Conservation (phyloP, 352 stramenopile genomes). For the Phytophthora pini region DNA sequence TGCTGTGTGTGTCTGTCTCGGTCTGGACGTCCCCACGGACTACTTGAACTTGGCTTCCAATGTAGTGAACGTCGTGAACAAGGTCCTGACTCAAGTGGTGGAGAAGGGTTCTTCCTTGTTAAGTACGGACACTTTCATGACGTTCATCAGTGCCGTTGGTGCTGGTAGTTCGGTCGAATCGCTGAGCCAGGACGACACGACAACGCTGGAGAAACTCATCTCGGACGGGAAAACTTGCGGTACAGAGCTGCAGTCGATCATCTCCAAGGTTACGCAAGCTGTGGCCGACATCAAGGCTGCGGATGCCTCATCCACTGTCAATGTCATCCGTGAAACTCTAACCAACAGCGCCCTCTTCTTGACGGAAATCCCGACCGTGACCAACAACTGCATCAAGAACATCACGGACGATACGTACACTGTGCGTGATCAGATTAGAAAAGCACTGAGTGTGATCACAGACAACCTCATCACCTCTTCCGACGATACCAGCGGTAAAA, state of each 20-base stretch:
- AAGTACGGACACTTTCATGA: slow-evolving; percentile 41
- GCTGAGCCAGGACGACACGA: slow-evolving; percentile 25
- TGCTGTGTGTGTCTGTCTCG: slow-evolving; percentile 56
- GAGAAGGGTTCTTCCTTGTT: slow-evolving; percentile 42
- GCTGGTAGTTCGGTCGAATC: slow-evolving; percentile 26
- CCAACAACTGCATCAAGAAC: slow-evolving; percentile 44
- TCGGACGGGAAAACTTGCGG: slow-evolving; percentile 48
- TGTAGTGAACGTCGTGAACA: slow-evolving; percentile 41
- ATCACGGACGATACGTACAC: slow-evolving; percentile 33
- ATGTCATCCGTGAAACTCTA: slow-evolving; percentile 44
- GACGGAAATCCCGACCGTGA: slow-evolving; percentile 55
- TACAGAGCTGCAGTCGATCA: slow-evolving; percentile 43
- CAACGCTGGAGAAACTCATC: slow-evolving; percentile 41
- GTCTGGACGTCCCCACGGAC: slow-evolving; percentile 36
- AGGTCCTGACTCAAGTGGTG: slow-evolving; percentile 41
- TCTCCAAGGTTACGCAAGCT: slow-evolving; percentile 41
- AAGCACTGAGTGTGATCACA: slow-evolving; percentile 51
- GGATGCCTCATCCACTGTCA: slow-evolving; percentile 28
- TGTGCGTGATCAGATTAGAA: slow-evolving; percentile 56
- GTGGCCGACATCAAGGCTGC: slow-evolving; percentile 51
- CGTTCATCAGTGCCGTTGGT: slow-evolving; percentile 29
- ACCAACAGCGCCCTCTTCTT: slow-evolving; percentile 53
- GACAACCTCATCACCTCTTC: slow-evolving; percentile 55
- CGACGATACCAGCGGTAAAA: slow-evolving; percentile 32
- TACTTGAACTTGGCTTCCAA: slow-evolving; percentile 42